Evolutionary conservation across 2,329 filamentous ascomycete genomes (phyloP).

Genomic region (Phaeosphaeriaceae sp.): DNA sequence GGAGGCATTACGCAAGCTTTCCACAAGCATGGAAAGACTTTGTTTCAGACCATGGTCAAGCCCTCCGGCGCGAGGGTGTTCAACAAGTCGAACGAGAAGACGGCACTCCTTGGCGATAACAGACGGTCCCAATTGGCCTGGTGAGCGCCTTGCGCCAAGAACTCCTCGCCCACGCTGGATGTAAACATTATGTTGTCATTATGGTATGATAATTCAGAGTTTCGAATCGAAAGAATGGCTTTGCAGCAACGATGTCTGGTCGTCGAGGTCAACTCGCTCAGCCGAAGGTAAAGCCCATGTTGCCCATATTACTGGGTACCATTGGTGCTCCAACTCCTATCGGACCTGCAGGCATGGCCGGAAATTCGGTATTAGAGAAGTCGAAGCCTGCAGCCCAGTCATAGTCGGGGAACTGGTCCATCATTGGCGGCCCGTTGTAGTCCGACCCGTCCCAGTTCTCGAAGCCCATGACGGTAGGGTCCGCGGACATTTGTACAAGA

Average conservation of each 20-base stretch:
- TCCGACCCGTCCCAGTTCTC: constrained; percentile 39
- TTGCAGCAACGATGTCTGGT: background rate
- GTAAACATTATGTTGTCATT: background rate
- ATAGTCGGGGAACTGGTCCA: constrained; percentile 49
- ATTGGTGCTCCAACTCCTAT: constrained; percentile 25
- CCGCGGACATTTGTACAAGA: constrained; percentile 28
- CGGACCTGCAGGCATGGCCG: constrained; percentile 27
- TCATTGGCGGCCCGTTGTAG: constrained; percentile 37
- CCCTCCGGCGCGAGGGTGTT: constrained; percentile 7
- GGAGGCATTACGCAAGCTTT: constrained; percentile 53
- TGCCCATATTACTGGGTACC: constrained; percentile 27
- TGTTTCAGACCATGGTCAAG: constrained; percentile 14
- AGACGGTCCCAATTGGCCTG: constrained; percentile 4
- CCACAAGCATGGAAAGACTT: constrained; percentile 42
- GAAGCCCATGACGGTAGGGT: constrained; percentile 33
- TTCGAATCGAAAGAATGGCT: background rate
- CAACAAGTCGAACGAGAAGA: constrained; percentile 5
- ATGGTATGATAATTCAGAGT: background rate
- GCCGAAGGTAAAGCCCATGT: constrained; percentile 37
- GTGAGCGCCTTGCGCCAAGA: constrained; percentile 3
- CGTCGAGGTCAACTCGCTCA: constrained; percentile 9
- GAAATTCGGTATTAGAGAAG: constrained; percentile 40
- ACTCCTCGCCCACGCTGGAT: background rate
- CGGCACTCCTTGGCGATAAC: background rate
- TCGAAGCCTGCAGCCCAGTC: constrained; percentile 49